Evolutionary conservation across 2,329 filamentous ascomycete genomes (phyloP).

Genomic region (Penicillium thymicola): DNA sequence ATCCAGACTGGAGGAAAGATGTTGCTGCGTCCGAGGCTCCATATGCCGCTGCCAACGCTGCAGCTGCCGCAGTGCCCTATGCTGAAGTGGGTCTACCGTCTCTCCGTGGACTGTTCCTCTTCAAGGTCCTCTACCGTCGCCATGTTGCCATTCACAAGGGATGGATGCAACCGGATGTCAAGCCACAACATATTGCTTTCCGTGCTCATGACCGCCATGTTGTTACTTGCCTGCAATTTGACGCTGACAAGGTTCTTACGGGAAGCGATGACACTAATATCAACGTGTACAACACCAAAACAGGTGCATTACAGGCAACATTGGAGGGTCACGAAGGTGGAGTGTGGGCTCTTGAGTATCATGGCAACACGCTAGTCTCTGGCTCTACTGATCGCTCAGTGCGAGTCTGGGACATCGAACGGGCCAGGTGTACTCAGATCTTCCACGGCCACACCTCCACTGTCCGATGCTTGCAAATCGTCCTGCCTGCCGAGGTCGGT

Average conservation of each 20-base stretch:
- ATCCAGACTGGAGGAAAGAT: conserved; percentile 47
- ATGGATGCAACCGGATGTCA: conserved; percentile 81
- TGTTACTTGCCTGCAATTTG: conserved; percentile 95
- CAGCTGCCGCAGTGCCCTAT: conserved; percentile 76
- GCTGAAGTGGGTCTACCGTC: conserved; percentile 75
- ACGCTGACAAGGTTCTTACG: conserved; percentile 95
- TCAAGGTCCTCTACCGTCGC: conserved; percentile 92
- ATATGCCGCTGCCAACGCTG: conserved; percentile 76
- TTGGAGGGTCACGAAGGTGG: conserved; percentile 94
- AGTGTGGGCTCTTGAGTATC: conserved; percentile 95
- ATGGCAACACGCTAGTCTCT: conserved; percentile 91
- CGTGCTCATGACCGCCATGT: conserved; percentile 95
- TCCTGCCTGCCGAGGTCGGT: conserved; percentile 79
- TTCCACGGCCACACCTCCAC: conserved; percentile 98
- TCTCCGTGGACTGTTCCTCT: conserved; percentile 81
- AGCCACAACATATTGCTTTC: conserved; percentile 90
- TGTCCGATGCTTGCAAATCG: conserved; percentile 89
- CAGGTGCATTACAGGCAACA: conserved; percentile 75
- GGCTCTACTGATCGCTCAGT: conserved; percentile 95
- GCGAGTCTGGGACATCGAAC: conserved; percentile 98
- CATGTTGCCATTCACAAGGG: conserved; percentile 86
- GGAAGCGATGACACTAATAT: conserved; percentile 97
- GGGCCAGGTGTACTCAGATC: conserved; percentile 85
- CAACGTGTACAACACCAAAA: conserved; percentile 96
- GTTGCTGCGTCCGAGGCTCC: conserved; percentile 68